Evolutionary conservation across 257 asterid species (phyloP), one percentile per base, ranked within the genome.

Genomic region (Knoxia roxburghii): DNA sequence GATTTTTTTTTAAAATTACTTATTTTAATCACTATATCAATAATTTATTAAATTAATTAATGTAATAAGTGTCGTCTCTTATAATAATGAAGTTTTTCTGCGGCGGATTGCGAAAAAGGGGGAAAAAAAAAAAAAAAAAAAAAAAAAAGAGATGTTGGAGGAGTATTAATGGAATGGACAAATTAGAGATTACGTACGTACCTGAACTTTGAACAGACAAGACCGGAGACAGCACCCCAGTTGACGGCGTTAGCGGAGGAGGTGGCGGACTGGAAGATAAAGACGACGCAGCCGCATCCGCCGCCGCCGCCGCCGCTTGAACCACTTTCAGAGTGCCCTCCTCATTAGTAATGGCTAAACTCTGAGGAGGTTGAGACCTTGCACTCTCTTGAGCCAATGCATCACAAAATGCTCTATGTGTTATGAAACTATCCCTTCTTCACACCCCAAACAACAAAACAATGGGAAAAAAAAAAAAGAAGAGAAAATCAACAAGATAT

Each of bases 321-420:
- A 69, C 76, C n/a, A 33, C 79, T 61, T 77, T 78, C 81, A 76
- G 39, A 45, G 54, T 77, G 50, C 72, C 82, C 15, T 66, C 88
- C 18, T 75, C 54, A 60, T 62, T 74, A 24, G 79, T 17, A 14
- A 56, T 50, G 30, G n/a, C n/a, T n/a, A n/a, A n/a, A n/a, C n/a
- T n/a, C n/a, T n/a, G n/a, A n/a, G 54, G 24, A 18, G 78, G 67
- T 46, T 77, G 82, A 40, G 85, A 61, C 35, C 78, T 78, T 4
- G 79, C 83, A 61, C 83, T 84, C 81, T 91, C 98, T 78, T 89
- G 89, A 2, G 98, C 95, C 75, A 91, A 82, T 32, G 96, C 97
- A 76, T 92, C 97, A 72, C 98, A 92, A 49, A 92, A 89, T 12
- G 96, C 96, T 63, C 96, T 83, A 52, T 92, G 98, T 70, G 97